Evolutionary conservation across 1,284 basidiomycete genomes (phyloP).

Genomic region (Coriolopsis trogii): DNA sequence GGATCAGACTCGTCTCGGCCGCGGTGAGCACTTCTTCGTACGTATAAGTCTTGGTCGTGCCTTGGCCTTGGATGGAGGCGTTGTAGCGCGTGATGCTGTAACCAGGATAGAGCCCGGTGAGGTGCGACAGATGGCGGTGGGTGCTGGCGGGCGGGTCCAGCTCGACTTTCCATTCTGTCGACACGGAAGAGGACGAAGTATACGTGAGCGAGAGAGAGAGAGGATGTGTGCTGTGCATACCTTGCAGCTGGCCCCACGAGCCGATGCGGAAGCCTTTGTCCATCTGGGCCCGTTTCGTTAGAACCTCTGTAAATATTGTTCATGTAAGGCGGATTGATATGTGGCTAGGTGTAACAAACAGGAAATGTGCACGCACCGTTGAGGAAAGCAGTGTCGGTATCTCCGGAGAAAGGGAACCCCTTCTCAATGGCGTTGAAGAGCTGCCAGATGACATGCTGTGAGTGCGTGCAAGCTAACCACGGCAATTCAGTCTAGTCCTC

Average conservation of each 20-base stretch:
- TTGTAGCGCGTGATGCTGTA: constrained; percentile 67
- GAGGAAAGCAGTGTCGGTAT: constrained; percentile 63
- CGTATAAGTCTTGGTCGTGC: constrained; percentile 46
- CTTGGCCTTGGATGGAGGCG: constrained; percentile 48
- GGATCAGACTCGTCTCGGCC: constrained; percentile 57
- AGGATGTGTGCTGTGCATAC: constrained; percentile 41
- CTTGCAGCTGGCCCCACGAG: constrained; percentile 77
- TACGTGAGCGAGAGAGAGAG: background rate
- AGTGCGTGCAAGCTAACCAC: constrained; percentile 70
- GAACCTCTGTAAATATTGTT: constrained; percentile 48
- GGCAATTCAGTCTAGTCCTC: too few species aligned
- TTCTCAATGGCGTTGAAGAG: constrained; percentile 72
- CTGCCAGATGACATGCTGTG: constrained; percentile 75
- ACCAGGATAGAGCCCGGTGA: constrained; percentile 75
- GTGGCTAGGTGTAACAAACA: too few species aligned
- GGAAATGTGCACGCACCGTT: constrained; percentile 40
- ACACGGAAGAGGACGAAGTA: background rate
- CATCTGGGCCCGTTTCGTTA: constrained; percentile 58
- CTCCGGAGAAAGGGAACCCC: constrained; percentile 65
- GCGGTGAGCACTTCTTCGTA: constrained; percentile 58
- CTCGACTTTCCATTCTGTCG: constrained; percentile 78
- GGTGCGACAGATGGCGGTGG: constrained; percentile 75
- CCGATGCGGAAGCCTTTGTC: constrained; percentile 78
- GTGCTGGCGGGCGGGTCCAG: constrained; percentile 64
- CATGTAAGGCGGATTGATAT: too few species aligned